These are phyloP conservation scores for Syncephalastrum monosporum DNA, from an alignment of 371 early-diverging fungal species.

Conservation along the genomic window DNA sequence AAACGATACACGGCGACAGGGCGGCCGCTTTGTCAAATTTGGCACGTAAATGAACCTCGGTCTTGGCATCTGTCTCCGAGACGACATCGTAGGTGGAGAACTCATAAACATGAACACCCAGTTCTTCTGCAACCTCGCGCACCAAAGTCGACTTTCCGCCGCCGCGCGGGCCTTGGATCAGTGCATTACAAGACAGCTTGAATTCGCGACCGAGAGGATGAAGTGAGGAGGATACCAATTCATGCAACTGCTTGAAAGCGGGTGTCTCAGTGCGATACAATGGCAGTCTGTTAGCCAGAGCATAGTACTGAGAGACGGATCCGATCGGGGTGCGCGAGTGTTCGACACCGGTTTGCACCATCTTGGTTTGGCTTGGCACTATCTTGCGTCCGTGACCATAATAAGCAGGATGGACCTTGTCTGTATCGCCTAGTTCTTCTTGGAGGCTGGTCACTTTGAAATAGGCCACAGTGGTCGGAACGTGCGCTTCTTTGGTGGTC, in stretches of 20 bases:
- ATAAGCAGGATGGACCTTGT: conserved; percentile 34
- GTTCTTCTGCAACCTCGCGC: conserved; percentile 57
- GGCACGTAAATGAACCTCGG: conserved; percentile 67
- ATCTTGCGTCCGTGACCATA: conserved; percentile 50
- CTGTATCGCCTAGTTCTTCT: conserved; percentile 9
- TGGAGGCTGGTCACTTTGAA: conserved; percentile 56
- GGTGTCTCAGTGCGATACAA: conserved; percentile 24
- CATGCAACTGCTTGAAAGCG: conserved; percentile 42
- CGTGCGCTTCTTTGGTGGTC: conserved; percentile 9
- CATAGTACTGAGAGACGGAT: conserved; percentile 36
- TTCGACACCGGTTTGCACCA: conserved; percentile 68
- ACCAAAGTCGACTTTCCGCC: conserved; percentile 79
- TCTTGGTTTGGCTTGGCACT: conserved; percentile 58
- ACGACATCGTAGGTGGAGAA: conserved; percentile 75
- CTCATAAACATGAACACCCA: conserved; percentile 78
- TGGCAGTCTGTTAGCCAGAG: conserved; percentile 30
- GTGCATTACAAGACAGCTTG: conserved; percentile 68
- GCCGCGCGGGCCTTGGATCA: conserved; percentile 84
- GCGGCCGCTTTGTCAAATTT: conserved; percentile 79
- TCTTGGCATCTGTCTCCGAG: conserved; percentile 80
- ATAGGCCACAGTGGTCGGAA: conserved; percentile 45
- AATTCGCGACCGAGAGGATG: conserved; percentile 72
- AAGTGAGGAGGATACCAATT: conserved; percentile 67
- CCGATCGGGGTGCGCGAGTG: conserved; percentile 60
- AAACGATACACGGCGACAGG: conserved; percentile 78